Conservation (phyloP, 495 filamentous ascomycete genomes). For the Bryoglossum gracile region DNA sequence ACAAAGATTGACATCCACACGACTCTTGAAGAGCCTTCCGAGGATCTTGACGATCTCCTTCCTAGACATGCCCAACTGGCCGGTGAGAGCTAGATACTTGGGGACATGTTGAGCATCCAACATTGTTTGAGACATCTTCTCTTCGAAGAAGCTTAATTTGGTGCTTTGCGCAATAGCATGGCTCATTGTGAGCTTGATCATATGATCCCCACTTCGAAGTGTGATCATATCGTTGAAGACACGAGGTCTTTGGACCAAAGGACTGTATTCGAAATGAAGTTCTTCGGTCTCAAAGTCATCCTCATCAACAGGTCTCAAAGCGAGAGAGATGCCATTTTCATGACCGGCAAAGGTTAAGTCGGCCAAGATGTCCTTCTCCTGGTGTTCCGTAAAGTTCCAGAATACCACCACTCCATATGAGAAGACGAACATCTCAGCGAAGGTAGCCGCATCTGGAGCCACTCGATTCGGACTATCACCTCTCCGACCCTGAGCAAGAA, state of each 20-base stretch:
- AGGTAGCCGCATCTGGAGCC: slow-evolving; percentile 56
- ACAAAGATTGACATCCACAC: slow-evolving; percentile 98
- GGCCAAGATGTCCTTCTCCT: slow-evolving; percentile 94
- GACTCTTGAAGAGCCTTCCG: slow-evolving; percentile 81
- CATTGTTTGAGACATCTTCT: slow-evolving; percentile 94
- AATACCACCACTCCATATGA: slow-evolving; percentile 97
- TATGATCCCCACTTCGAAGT: slow-evolving; percentile 81
- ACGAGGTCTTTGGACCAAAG: slow-evolving; percentile 71
- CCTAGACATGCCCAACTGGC: slow-evolving; percentile 83
- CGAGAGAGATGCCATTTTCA: slow-evolving; percentile 29
- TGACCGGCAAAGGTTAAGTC: slow-evolving; percentile 84
- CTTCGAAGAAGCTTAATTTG: slow-evolving; percentile 94
- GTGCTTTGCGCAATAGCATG: slow-evolving; percentile 98
- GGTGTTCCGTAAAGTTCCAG: slow-evolving; percentile 94
- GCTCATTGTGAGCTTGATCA: slow-evolving; percentile 96
- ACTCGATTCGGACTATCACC: slow-evolving; percentile 36
- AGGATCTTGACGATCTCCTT: slow-evolving; percentile 89
- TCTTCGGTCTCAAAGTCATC: slow-evolving; percentile 96
- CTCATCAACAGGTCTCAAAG: slow-evolving; percentile 35
- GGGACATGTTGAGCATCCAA: slow-evolving; percentile 85
- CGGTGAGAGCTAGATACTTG: slow-evolving; percentile 77
- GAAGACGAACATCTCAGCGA: slow-evolving; percentile 97
- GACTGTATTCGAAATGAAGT: slow-evolving; percentile 96
- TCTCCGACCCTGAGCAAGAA: slow-evolving; percentile 19
- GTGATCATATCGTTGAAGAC: slow-evolving; percentile 99